Evolutionary conservation across 768 basidiomycete genomes (phyloP).

Genomic region (Epithele typhae): DNA sequence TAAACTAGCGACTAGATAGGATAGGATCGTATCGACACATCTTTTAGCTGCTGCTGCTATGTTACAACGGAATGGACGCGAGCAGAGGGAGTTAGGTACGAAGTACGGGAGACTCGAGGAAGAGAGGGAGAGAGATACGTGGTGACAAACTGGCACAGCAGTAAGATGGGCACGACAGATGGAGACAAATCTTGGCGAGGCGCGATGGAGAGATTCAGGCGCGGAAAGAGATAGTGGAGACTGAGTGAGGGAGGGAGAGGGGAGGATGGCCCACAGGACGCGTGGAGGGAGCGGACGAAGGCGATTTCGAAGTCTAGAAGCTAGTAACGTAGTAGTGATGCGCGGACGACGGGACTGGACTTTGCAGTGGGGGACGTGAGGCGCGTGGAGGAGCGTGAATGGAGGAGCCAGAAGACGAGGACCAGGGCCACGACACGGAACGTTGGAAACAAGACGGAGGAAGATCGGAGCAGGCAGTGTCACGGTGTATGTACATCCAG

Average conservation of each 20-base stretch:
- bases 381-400: not conserved
- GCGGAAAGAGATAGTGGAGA: too few relatives aligned
- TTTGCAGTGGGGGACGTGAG: slow-evolving; percentile 3
- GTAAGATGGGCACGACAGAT: slow-evolving; percentile 14
- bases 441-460: not conserved
- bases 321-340: slow-evolving; percentile 14
- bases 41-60: slow-evolving; percentile 17
- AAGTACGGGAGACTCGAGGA: slow-evolving; percentile 1
- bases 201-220: too few relatives aligned
- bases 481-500: slow-evolving; percentile 12
- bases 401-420: not conserved
- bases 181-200: slow-evolving; percentile 5
- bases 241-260: not conserved
- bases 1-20: slow-evolving; percentile 14
- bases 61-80: slow-evolving; percentile 11
- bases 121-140: slow-evolving; percentile 2
- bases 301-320: slow-evolving; percentile 12
- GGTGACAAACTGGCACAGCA: slow-evolving; percentile 17
- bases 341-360: slow-evolving; percentile 10
- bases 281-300: slow-evolving; percentile 15
- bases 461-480: not conserved
- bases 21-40: slow-evolving; percentile 18
- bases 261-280: slow-evolving; percentile 7
- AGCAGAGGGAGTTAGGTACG: slow-evolving; percentile 14
- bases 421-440: not conserved